These are phyloP conservation scores for Rhynchospora pubera DNA, from an alignment of 176 grass and related monocot species.

Conservation along the genomic window DNA sequence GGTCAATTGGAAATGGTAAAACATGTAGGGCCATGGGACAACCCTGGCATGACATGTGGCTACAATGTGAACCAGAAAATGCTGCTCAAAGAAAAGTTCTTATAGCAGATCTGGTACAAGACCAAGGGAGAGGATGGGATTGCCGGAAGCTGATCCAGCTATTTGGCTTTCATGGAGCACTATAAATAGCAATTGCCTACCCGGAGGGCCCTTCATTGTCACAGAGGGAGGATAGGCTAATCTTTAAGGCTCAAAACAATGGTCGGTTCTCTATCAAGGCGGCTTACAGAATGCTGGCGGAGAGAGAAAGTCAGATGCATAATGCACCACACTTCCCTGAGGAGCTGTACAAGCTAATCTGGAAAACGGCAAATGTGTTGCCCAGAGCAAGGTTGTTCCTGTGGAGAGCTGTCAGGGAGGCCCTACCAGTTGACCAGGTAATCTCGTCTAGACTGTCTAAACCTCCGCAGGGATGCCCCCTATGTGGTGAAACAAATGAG, in stretches of 20 bases:
- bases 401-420: too few relatives aligned
- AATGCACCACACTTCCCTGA: too few relatives aligned
- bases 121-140: background rate
- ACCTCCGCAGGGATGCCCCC: too few relatives aligned
- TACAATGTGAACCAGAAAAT: background rate
- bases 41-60: background rate
- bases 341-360: too few relatives aligned
- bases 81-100: background rate
- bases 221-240: background rate
- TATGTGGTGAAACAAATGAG: too few relatives aligned
- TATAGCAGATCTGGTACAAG: background rate
- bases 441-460: too few relatives aligned
- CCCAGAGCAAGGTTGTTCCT: too few relatives aligned
- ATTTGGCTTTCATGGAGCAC: background rate
- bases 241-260: background rate
- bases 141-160: background rate
- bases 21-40: background rate
- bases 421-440: too few relatives aligned
- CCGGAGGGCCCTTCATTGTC: background rate
- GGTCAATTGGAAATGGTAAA: background rate
- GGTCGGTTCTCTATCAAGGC: background rate
- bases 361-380: too few relatives aligned
- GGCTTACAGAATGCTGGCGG: too few relatives aligned
- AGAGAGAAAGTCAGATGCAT: too few relatives aligned
- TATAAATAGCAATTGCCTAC: background rate